These are phyloP conservation scores for Cladosporium sp. DNA, from an alignment of 2,329 filamentous ascomycete genomes.

Conservation along the genomic window DNA sequence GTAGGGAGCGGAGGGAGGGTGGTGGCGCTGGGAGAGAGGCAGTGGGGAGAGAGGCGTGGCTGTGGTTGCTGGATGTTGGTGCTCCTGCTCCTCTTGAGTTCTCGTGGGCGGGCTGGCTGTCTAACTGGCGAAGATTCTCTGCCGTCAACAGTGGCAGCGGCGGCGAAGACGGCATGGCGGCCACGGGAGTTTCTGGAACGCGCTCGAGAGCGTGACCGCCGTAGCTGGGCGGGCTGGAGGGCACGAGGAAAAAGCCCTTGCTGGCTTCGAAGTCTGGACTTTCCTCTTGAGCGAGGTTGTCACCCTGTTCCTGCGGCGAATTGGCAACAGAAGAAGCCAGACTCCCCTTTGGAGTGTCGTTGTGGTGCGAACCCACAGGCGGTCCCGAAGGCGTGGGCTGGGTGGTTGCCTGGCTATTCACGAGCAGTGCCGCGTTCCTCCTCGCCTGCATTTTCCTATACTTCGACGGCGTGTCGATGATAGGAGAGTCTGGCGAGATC, in stretches of 20 bases:
- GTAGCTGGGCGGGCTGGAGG: not conserved
- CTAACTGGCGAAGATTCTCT: not conserved
- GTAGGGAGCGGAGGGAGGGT: not conserved
- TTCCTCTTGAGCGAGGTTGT: not conserved
- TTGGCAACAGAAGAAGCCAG: not conserved
- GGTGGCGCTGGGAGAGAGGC: not conserved
- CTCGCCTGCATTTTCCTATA: not conserved
- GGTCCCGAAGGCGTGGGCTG: constrained; percentile 3
- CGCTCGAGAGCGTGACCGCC: not conserved
- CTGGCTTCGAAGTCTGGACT: not conserved
- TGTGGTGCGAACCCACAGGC: not conserved
- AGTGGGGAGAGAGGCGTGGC: not conserved
- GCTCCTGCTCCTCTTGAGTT: not conserved
- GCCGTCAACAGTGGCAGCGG: not conserved
- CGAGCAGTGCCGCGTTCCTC: not conserved
- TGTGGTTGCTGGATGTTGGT: not conserved
- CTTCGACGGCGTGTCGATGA: constrained; percentile 12
- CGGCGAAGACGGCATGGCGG: not conserved
- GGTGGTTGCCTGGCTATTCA: not conserved
- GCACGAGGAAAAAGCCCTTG: not conserved
- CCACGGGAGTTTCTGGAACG: not conserved
- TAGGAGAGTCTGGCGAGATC: not conserved
- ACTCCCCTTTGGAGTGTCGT: not conserved
- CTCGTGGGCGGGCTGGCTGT: not conserved
- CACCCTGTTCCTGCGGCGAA: not conserved